Percentiles rank a stretch among this genome's conserved stretches.
These are phyloP conservation scores for Microsporum ferrugineum DNA, from an alignment of 2,329 filamentous ascomycete genomes.

Conservation along the genomic window DNA sequence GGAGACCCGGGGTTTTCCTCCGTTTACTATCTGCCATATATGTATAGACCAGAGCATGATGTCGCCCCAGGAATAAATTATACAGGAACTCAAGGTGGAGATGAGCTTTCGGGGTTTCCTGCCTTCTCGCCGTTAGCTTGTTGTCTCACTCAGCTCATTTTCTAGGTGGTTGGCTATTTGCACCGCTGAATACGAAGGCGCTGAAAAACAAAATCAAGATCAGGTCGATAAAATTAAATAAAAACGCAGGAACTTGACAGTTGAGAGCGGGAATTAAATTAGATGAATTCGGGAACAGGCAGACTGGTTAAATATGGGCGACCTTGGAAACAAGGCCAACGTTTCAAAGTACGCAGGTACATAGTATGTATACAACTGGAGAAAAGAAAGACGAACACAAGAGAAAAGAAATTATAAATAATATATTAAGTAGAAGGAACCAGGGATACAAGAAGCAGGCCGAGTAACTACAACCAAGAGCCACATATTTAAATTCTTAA, in stretches of 20 bases:
- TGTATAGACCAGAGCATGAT: not conserved
- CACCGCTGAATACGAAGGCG: not conserved
- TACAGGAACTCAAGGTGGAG: not conserved
- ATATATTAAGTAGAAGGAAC: not conserved
- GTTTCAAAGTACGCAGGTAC: not conserved
- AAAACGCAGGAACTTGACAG: not conserved
- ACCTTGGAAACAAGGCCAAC: not conserved
- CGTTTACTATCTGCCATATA: not conserved
- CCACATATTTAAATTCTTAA: not conserved
- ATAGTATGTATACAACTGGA: not conserved
- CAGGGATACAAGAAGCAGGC: not conserved
- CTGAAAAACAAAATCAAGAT: not conserved
- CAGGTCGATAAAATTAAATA: not conserved
- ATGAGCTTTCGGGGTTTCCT: not conserved
- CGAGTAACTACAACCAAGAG: not conserved
- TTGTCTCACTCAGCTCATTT: not conserved
- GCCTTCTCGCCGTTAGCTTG: not conserved
- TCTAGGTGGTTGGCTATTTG: not conserved
- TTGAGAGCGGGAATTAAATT: not conserved
- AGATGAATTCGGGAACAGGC: not conserved
- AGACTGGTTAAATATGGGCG: not conserved
- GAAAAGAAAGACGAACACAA: not conserved
- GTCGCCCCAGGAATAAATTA: not conserved
- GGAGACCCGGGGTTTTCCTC: not conserved
- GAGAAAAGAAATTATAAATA: constrained; percentile 2